Base-by-base conservation (phyloP, 1,284 basidiomycete genomes). In the Tremellales sp. region DNA sequence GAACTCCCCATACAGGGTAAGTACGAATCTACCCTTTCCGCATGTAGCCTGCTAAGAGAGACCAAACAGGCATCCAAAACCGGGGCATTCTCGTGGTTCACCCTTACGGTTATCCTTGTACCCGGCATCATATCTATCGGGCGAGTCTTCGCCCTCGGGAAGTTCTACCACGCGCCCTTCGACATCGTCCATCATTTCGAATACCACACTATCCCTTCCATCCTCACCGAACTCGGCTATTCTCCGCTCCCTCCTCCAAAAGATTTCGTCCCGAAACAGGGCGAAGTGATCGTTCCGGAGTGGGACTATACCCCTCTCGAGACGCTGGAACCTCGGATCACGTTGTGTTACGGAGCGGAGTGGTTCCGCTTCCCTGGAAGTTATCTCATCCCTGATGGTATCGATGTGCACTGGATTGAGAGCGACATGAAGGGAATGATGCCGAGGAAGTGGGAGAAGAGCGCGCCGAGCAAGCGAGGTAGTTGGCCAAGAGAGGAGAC, bases 281-380 rank as follows among this genome's bases (percentile, higher is more conserved):
- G 79, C 7, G 79, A 85, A 34, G 47, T 58, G 3, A 39, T 52
- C 9, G 69, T 70, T 14, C 79, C 79, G 18, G 78, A 78, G 48
- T 79, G 89, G 54, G 85, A 93, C 65, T 76, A 87, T 31, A 71
- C 81, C 1, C 81, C 81, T 1, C 75, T 95, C 57, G 76, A 77
- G 46, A 75, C 80, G n/a, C 81, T 92, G 57, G 80, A 82, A 7
- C 54, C 57, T 13, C 62, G 61, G 21, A 36, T 94, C 47, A 82
- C 77, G n/a, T 68, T 98, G 2, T 99, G 95, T 73, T 79, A 87
- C 46, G 91, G 85, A 27, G 89, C 93, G 65, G 94, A 98, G 72
- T 98, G 95, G 95, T 78, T 97, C 66, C 80, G 94, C 13, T 99
- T 93, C 77, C 90, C 93, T 0, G 81, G 87, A 1, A 85, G 87